Evolutionary conservation across 2,329 filamentous ascomycete species (phyloP), one percentile per base, ranked within the genome.

Genomic region (Polytolypa hystricis): DNA sequence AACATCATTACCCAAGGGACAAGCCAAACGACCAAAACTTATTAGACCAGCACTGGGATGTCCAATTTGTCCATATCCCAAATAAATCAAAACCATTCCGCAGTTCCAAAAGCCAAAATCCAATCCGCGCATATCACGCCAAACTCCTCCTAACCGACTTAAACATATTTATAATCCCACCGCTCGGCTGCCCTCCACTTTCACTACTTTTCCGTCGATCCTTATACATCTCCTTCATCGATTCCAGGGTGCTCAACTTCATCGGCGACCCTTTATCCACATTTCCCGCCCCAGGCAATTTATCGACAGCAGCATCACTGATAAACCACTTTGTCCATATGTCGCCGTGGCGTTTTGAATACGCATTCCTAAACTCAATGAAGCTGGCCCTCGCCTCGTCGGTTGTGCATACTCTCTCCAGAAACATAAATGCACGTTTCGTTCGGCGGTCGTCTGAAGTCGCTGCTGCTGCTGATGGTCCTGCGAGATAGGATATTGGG

Each of bases 371-470:
- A 35, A 60, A 60, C 8, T 44, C 46, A 5, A 46, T 35, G 33
- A 63, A 45, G 40, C 59, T 62, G 11, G 35, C 40, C 16, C 39
- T 49, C 26, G 60, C 59, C 40, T 61, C 56, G 4, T 51, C 45
- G 0, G 58, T 58, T 20, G 44, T 27, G 42, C 60, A 63, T 1
- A 51, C 42, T 18, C 47, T 48, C 21, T 58, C 47, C 12, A 64
- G 39, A 5, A 56, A 48, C 41, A 50, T 49, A 36, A 62, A 60
- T 4, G 57, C 55, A 4, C 53, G 47, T 12, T 52, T 54, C 18
- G 47, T 46, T 18, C 56, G 51, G 29, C 44, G 41, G 10, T 47
- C 49, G 9, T 49, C 45, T 39, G 54, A 15, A 15, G 43, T 39
- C 44, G 41, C 38, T 23, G 30, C 15, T 42, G 42, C 21, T 29